phyloP scores from a whole-genome alignment of 2,329 filamentous ascomycete genomes.

The Thermomyces lanuginosus region DNA sequence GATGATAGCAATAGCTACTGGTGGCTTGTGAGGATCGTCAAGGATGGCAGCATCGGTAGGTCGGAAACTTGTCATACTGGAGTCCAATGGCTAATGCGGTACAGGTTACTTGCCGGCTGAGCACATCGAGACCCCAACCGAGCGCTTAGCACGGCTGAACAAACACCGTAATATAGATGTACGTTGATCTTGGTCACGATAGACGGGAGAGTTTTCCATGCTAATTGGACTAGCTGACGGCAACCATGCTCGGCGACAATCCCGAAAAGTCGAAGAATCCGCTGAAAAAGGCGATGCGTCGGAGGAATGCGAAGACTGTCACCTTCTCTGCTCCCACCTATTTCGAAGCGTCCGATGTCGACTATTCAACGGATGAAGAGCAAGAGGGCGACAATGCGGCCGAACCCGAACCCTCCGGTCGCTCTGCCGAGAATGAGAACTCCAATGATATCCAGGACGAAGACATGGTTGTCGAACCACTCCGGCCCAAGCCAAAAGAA shows the following conservation, averaged over 20 bases:
- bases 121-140: constrained; percentile 95
- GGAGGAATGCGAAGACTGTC: constrained; percentile 71
- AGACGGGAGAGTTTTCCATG: background rate
- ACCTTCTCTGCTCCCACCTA: constrained; percentile 74
- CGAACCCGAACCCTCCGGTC: constrained; percentile 29
- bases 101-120: constrained; percentile 88
- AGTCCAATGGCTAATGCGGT: constrained; percentile 29
- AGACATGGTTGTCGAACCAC: constrained; percentile 28
- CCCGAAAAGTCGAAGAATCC: constrained; percentile 68
- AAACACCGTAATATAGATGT: constrained; percentile 98
- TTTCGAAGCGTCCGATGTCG: constrained; percentile 71
- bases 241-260: constrained; percentile 55
- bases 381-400: constrained; percentile 32
- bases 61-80: constrained; percentile 5
- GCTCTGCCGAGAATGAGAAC: constrained; percentile 17
- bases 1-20: constrained; percentile 99
- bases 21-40: constrained; percentile 96
- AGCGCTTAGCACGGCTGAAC: constrained; percentile 80
- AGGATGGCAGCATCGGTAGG: constrained; percentile 83
- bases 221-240: constrained; percentile 38
- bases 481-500: constrained; percentile 26
- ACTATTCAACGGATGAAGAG: constrained; percentile 71
- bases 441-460: constrained; percentile 18
- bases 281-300: constrained; percentile 66
- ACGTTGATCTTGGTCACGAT: constrained; percentile 22